Percentiles rank a stretch among this genome's conserved stretches.
Conservation (phyloP, 2,329 filamentous ascomycete genomes). For the Verticillium zaregamsianum region DNA sequence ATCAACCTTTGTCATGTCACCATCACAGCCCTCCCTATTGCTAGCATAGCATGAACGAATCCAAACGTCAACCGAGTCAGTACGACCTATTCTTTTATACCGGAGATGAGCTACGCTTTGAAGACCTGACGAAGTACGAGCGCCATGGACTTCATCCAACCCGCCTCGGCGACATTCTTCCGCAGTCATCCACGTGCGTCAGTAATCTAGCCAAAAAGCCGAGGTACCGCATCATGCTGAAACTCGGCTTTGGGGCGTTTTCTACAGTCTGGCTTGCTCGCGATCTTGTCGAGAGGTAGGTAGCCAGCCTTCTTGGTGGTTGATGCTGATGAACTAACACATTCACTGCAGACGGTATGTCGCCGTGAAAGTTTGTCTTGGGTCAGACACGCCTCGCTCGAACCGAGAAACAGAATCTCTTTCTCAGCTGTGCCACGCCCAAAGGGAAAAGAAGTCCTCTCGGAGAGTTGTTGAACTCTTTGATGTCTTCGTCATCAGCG, state of each 20-base stretch:
- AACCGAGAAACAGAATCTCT: background rate
- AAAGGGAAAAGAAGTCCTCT: background rate
- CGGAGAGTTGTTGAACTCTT: constrained; percentile 2
- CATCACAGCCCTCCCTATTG: too few species aligned
- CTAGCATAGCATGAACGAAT: too few species aligned
- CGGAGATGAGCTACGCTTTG: background rate
- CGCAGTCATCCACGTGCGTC: constrained; percentile 2
- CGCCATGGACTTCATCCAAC: constrained; percentile 4
- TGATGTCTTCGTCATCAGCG: constrained; percentile 5
- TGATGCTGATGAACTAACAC: background rate
- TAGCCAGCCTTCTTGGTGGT: background rate
- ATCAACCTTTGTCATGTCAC: too few species aligned
- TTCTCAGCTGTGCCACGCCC: background rate
- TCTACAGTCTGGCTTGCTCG: constrained; percentile 7
- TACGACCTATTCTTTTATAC: background rate
- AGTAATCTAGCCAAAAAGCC: constrained; percentile 1
- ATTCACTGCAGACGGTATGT: constrained; percentile 2
- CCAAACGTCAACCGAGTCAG: background rate
- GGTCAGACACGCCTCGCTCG: background rate
- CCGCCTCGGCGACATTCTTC: constrained; percentile 7
- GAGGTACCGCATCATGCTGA: constrained; percentile 5
- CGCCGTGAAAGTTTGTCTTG: constrained; percentile 3
- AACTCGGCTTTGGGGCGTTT: constrained; percentile 7
- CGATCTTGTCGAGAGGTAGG: constrained; percentile 4
- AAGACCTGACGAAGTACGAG: constrained; percentile 2